A percentile compares a stretch with the other conserved stretches of the same genome.
These are phyloP conservation scores for Aspergillus egyptiacus DNA, from an alignment of 495 filamentous ascomycete genomes.

Conservation along the genomic window DNA sequence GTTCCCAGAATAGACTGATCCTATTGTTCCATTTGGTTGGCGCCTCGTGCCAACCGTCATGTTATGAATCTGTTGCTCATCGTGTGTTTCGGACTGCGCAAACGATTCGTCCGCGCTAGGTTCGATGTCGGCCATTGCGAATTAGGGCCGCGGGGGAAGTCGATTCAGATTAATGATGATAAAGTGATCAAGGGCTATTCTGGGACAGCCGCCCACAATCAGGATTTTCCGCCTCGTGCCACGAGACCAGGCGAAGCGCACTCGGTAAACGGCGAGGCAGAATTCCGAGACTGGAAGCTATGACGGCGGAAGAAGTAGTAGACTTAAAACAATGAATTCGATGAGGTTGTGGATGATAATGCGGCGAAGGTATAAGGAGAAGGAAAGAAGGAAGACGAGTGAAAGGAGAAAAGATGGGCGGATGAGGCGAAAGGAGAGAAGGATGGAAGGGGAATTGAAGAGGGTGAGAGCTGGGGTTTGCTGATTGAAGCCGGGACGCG, in stretches of 20 bases:
- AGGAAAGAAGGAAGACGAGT: conserved; percentile 6
- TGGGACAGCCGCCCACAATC: background rate
- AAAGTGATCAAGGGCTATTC: background rate
- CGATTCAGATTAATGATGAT: background rate
- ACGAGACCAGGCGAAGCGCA: conserved; percentile 1
- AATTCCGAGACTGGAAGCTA: conserved; percentile 6
- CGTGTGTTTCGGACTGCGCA: conserved; percentile 35
- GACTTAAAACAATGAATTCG: background rate
- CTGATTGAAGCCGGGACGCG: conserved; percentile 13
- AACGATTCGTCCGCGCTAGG: conserved; percentile 43
- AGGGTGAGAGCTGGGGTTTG: conserved; percentile 19
- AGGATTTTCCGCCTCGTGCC: conserved; percentile 5
- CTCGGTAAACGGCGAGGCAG: conserved; percentile 1
- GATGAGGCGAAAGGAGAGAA: background rate
- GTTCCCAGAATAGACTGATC: conserved; percentile 73
- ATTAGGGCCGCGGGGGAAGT: background rate
- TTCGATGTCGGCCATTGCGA: conserved; percentile 39
- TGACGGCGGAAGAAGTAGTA: background rate
- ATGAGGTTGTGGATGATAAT: background rate
- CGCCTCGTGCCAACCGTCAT: conserved; percentile 54
- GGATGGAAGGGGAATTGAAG: conserved; percentile 6
- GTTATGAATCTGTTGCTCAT: conserved; percentile 44
- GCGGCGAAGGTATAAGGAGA: conserved; percentile 14
- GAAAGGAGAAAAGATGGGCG: conserved; percentile 9
- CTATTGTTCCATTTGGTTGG: conserved; percentile 60